Base-by-base conservation (phyloP, 1,139 yeast genomes). In the Blastobotrys niveus region DNA sequence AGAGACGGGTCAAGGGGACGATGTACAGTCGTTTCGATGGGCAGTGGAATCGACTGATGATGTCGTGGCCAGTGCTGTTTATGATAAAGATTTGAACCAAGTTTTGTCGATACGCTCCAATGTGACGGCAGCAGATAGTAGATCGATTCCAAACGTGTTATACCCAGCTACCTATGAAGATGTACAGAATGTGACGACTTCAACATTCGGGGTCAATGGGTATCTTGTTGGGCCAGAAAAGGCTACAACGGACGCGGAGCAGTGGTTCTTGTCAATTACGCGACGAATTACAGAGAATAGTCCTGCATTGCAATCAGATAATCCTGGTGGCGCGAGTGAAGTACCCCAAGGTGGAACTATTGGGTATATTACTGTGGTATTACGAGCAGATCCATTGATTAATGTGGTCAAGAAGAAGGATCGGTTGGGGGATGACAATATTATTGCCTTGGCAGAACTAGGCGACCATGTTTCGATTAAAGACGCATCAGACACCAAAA, bases 291-390 rank as follows among this genome's bases (percentile, higher is more conserved):
- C 49, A n/a, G 54, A 56, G 41, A 58, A 57, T 45, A 56, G 49
- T 43, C 55, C 58, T 8, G 55, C 53, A 26, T 47, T 54, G 26
- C 50, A 51, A 29, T 27, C 30, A 5, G 3, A n/a, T 17, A 22
- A 42, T 12, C 34, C 45, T 15, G 32, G 31, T n/a, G n/a, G n/a
- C n/a, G n/a, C n/a, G n/a, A 37, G 42, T 27, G 44, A 40, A 14
- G 34, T 42, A 14, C 48, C 44, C n/a, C 46, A 43, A 12, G 53
- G 52, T 20, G 48, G 46, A n/a, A 46, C 83, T 3, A 76, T 81
- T 1, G 96, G 96, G 0, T 87, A 78, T 61, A 57, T 87, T 36
- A 74, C 94, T 0, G 77, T 85, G 3, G 65, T 84, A 0, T 73
- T 84, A 53, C 71, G 73, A 50, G 88, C 88, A 0, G 68, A 70